Evolutionary conservation across 2,329 filamentous ascomycete genomes (phyloP).

Genomic region (Neonectria neomacrospora): DNA sequence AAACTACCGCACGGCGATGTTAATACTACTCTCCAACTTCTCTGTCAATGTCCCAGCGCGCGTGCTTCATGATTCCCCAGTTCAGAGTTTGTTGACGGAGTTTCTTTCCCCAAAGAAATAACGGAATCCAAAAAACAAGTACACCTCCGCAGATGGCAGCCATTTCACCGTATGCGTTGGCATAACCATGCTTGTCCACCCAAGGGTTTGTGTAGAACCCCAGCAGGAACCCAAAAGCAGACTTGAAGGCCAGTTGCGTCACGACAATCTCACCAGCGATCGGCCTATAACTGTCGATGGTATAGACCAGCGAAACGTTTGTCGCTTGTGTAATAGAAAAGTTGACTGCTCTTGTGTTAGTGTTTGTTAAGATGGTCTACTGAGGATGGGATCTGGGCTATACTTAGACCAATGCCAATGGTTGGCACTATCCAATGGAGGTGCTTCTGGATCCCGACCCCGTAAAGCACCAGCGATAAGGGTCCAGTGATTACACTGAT

Average conservation of each 20-base stretch:
- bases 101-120: constrained; percentile 61
- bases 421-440: constrained; percentile 37
- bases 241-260: constrained; percentile 59
- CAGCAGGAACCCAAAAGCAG: constrained; percentile 65
- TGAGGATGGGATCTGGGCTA: constrained; percentile 37
- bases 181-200: constrained; percentile 59
- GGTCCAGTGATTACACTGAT: constrained; percentile 28
- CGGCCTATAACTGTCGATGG: constrained; percentile 35
- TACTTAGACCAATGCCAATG: constrained; percentile 50
- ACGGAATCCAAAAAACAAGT: constrained; percentile 58
- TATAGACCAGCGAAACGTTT: constrained; percentile 36
- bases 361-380: neutral
- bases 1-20: no score
- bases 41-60: constrained; percentile 30
- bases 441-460: constrained; percentile 31
- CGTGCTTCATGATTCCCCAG: constrained; percentile 28
- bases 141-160: constrained; percentile 60
- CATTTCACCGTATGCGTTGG: constrained; percentile 62
- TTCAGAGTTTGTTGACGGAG: constrained; percentile 34
- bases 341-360: constrained; percentile 48
- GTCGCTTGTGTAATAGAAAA: constrained; percentile 34
- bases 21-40: constrained; percentile 30
- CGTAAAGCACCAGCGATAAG: constrained; percentile 23
- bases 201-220: constrained; percentile 69
- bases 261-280: constrained; percentile 37